Conservation (phyloP, 306 rosid species). For the Corylus avellana region DNA sequence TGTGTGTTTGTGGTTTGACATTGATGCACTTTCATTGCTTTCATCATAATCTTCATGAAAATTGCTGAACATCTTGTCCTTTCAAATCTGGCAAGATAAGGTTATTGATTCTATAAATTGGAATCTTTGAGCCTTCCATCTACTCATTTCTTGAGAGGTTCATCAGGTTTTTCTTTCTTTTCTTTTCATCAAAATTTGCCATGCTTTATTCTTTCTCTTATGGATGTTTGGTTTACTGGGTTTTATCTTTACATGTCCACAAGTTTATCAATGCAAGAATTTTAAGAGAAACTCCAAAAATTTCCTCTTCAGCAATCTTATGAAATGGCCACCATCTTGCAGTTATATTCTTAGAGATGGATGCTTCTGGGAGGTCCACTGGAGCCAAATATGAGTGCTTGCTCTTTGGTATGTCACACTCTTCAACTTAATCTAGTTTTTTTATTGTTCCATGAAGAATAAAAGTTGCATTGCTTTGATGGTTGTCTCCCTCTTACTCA, state of each 20-base stretch:
- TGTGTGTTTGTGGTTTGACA: slow-evolving; percentile 22
- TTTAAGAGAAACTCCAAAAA: background rate
- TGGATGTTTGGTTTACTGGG: background rate
- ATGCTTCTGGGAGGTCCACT: slow-evolving; percentile 31
- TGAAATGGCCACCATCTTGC: slow-evolving; percentile 14
- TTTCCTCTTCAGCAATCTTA: background rate
- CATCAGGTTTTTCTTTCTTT: slow-evolving; percentile 18
- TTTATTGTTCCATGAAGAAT: slow-evolving; percentile 3
- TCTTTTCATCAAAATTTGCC: slow-evolving; percentile 6
- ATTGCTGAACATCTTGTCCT: background rate
- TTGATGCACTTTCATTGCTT: slow-evolving; percentile 25
- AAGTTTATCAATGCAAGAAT: background rate
- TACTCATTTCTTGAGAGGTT: slow-evolving; percentile 15
- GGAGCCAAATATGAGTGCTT: slow-evolving; percentile 64
- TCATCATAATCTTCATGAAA: slow-evolving; percentile 15
- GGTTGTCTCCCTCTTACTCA: background rate
- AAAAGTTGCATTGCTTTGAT: background rate
- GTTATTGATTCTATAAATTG: slow-evolving; percentile 4
- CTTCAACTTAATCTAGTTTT: slow-evolving; percentile 11
- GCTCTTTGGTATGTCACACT: slow-evolving; percentile 68
- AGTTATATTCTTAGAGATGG: slow-evolving; percentile 51
- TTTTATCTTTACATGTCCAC: background rate
- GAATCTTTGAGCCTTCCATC: slow-evolving; percentile 6
- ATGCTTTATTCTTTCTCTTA: background rate
- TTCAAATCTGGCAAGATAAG: slow-evolving; percentile 5